Evolutionary conservation across 169 alveolate species (phyloP).

Genomic region (Plasmodium sp.): DNA sequence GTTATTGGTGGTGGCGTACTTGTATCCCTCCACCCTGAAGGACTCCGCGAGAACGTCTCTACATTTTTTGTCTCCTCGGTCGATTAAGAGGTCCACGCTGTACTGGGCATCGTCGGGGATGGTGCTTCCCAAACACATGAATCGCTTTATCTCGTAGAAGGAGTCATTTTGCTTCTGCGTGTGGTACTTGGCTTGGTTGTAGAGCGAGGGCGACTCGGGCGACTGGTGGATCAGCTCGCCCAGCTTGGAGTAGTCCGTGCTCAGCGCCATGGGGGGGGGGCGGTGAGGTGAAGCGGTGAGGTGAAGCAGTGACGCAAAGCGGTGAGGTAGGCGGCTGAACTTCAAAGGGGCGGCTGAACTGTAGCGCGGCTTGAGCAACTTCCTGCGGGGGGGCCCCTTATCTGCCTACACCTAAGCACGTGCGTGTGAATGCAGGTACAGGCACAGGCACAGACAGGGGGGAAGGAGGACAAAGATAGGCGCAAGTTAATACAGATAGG

Average conservation of each 20-base stretch:
- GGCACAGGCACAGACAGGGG: not conserved
- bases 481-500: not conserved
- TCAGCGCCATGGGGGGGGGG: slow-evolving; percentile 1
- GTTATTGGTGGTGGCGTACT: slow-evolving; percentile 45
- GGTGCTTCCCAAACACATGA: slow-evolving; percentile 58
- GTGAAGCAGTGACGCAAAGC: not conserved
- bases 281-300: not conserved
- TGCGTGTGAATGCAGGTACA: not conserved
- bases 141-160: slow-evolving; percentile 49
- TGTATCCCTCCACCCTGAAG: slow-evolving; percentile 28
- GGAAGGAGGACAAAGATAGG: not conserved
- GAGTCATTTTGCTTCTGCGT: slow-evolving; percentile 69
- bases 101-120: slow-evolving; percentile 39
- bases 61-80: slow-evolving; percentile 34
- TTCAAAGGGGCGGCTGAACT: too few species aligned
- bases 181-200: slow-evolving; percentile 38
- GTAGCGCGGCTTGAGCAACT: not conserved
- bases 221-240: slow-evolving; percentile 20
- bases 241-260: slow-evolving; percentile 18
- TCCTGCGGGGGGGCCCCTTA: not conserved
- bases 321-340: too few species aligned
- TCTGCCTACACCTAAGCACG: too few species aligned
- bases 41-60: slow-evolving; percentile 16
- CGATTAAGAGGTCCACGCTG: not conserved
- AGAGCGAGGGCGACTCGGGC: slow-evolving; percentile 27